A percentile compares a stretch with the other conserved stretches of the same genome.
Conservation (phyloP, 2,329 filamentous ascomycete species). For the Fusarium pseudoanthophilum region DNA sequence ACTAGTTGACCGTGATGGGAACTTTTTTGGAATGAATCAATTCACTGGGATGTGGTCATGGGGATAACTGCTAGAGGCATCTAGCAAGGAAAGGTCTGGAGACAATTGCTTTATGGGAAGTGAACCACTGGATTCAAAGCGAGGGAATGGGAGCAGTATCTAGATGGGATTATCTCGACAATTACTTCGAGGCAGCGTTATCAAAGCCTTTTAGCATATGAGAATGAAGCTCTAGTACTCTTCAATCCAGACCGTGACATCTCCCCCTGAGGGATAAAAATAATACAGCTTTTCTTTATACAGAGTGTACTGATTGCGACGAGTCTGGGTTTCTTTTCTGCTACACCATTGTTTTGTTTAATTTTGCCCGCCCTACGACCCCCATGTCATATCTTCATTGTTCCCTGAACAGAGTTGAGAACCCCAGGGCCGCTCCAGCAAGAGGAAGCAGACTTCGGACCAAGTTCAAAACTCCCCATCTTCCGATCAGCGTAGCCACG, state of each 20-base stretch:
- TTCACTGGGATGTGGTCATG: neutral
- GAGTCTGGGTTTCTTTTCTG: neutral
- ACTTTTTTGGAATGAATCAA: neutral
- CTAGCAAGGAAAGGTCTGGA: neutral
- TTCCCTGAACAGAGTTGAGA: slow-evolving; percentile 30
- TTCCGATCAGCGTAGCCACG: slow-evolving; percentile 39
- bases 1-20: neutral
- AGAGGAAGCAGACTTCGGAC: slow-evolving; percentile 48
- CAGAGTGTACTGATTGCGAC: neutral
- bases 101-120: neutral
- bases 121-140: neutral
- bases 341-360: neutral
- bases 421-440: slow-evolving; percentile 43
- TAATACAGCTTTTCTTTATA: neutral
- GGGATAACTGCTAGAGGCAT: neutral
- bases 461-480: slow-evolving; percentile 46
- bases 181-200: neutral
- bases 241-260: neutral
- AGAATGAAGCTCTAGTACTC: neutral
- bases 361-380: neutral
- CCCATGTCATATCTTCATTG: neutral
- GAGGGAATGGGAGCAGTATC: neutral
- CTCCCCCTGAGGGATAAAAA: too few relatives aligned
- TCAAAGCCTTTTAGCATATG: neutral
- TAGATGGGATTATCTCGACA: neutral